These are phyloP conservation scores for Stephanodiscus minutulus DNA, from an alignment of 108 stramenopile species.

Conservation along the genomic window DNA sequence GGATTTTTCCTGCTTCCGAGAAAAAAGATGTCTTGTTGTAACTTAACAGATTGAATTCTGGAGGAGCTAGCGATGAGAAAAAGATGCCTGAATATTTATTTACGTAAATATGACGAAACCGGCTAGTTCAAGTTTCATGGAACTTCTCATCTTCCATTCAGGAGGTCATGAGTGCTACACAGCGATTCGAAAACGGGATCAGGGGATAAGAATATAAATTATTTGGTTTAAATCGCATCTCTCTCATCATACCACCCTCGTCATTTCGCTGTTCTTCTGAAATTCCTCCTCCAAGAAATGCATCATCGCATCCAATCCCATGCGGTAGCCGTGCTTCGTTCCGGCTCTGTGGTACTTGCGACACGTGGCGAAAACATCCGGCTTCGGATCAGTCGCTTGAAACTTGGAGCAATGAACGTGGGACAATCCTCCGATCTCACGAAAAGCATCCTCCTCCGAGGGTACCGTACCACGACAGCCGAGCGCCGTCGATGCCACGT, in stretches of 20 bases:
- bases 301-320: conserved; percentile 31
- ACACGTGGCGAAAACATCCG: conserved; percentile 45
- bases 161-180: no score
- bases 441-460: conserved; percentile 32
- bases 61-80: not conserved
- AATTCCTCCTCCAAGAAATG: conserved; percentile 49
- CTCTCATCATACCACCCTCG: no score
- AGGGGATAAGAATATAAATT: no score
- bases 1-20: no score
- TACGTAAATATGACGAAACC: no score
- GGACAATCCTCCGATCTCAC: conserved; percentile 42
- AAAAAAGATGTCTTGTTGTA: no score
- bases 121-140: no score
- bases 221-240: no score
- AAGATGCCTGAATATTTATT: conserved; percentile 1
- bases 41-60: no score
- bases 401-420: conserved; percentile 42
- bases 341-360: conserved; percentile 47
- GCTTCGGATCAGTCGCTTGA: conserved; percentile 40
- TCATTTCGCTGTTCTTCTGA: no score
- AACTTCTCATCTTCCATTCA: no score
- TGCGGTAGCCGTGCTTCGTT: conserved; percentile 37
- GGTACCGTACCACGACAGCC: conserved; percentile 31
- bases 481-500: conserved; percentile 40
- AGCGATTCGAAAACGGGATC: no score